Percentiles rank a stretch among this genome's conserved stretches.
Conservation (phyloP, 805 yeast genomes). For the Zygosaccharomyces siamensis region DNA sequence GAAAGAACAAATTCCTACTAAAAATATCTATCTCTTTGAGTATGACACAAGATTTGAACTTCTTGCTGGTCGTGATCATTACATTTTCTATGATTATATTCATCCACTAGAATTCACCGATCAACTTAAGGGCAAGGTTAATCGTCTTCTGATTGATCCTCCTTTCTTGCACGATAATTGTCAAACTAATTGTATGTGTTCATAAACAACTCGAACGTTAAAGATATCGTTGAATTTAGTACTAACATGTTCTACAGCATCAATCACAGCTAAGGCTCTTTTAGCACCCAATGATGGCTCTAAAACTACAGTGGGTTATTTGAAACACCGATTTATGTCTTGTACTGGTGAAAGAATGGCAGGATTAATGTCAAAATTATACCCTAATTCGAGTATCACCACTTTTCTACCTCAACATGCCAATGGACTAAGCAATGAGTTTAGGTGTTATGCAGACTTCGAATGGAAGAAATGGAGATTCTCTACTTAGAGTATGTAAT, state of each 20-base stretch:
- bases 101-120: constrained; percentile 59
- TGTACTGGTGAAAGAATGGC: constrained; percentile 91
- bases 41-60: constrained; percentile 71
- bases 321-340: constrained; percentile 51
- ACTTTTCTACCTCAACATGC: constrained; percentile 73
- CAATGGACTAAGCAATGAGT: constrained; percentile 83
- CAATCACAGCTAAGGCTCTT: constrained; percentile 58
- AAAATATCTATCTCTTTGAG: constrained; percentile 71
- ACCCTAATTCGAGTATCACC: constrained; percentile 63
- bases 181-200: constrained; percentile 53
- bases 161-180: constrained; percentile 82
- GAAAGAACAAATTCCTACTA: constrained; percentile 50
- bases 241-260: constrained; percentile 31
- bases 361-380: constrained; percentile 51
- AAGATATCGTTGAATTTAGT: background rate
- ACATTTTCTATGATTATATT: constrained; percentile 71
- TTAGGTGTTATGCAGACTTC: constrained; percentile 75
- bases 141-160: constrained; percentile 77
- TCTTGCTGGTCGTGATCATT: constrained; percentile 62
- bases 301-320: constrained; percentile 39
- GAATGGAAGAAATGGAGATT: constrained; percentile 68
- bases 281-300: constrained; percentile 39
- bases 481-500: constrained; percentile 5
- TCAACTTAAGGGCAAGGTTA: constrained; percentile 54
- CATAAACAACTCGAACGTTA: background rate